These are phyloP conservation scores for Saccharomycopsis sp. DNA, from an alignment of 805 yeast species.

Conservation along the genomic window DNA sequence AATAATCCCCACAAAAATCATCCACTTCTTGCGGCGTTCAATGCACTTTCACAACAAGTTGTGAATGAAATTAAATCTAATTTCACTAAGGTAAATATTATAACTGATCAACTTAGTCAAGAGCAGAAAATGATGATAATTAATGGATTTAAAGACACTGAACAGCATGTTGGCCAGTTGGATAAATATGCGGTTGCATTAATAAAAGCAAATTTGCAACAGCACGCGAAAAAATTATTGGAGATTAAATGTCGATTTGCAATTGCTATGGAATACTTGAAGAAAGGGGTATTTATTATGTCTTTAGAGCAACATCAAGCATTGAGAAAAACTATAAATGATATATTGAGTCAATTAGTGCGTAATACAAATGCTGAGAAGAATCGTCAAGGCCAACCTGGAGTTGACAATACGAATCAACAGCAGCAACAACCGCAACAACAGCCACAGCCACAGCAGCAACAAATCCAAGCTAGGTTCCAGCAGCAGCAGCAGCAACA, in stretches of 20 bases:
- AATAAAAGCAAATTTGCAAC: too few species aligned
- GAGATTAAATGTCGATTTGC: slow-evolving; percentile 37
- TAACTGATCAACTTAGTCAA: slow-evolving; percentile 8
- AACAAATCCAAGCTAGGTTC: not conserved
- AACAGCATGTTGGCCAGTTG: slow-evolving; percentile 2
- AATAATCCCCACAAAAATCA: not conserved
- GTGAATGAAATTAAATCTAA: slow-evolving; percentile 8
- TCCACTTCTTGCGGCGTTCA: slow-evolving; percentile 8
- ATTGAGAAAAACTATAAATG: slow-evolving; percentile 7
- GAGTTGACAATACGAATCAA: slow-evolving; percentile 2
- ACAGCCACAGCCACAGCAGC: not conserved
- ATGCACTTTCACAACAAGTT: slow-evolving; percentile 2
- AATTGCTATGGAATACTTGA: slow-evolving; percentile 56
- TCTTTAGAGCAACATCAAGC: slow-evolving; percentile 7
- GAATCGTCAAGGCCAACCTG: not conserved
- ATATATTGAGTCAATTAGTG: slow-evolving; percentile 4
- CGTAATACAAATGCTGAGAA: not conserved
- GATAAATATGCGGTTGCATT: slow-evolving; percentile 11
- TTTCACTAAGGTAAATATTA: slow-evolving; percentile 5
- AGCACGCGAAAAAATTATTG: slow-evolving; percentile 5
- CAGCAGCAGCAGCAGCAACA: not conserved
- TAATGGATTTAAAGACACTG: slow-evolving; percentile 11
- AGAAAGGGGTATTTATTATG: slow-evolving; percentile 25
- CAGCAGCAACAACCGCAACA: slow-evolving; percentile 7
- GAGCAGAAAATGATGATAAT: slow-evolving; percentile 10